Evolutionary conservation across 2,329 filamentous ascomycete genomes (phyloP), one percentile per base, ranked within the genome.

Genomic region (Penicillium expansum): DNA sequence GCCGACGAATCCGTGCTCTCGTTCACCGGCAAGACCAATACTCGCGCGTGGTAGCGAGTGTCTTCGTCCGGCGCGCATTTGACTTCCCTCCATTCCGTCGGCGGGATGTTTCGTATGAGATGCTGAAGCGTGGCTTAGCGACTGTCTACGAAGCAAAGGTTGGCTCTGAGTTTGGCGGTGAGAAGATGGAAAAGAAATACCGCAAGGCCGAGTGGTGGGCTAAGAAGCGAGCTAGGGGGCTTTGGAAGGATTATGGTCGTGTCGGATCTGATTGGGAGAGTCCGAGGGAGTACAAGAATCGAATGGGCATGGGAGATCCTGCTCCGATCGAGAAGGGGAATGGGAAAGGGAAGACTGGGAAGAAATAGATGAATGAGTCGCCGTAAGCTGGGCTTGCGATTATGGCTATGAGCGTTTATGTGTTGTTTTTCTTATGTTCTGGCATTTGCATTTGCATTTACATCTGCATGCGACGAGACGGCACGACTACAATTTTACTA

Each of bases 101-200:
- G 64, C 84, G 83, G 56, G 92, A 99, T 72, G 89, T 99, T 5
- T 92, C 93, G 3, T 77, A 92, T 59, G 89, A 95, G 73, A 95
- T 99, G 92, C 76, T 99, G 60, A 90, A 86, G 76, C 82, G 79
- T 22, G 94, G 94, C 0, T 77, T 95, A 61, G 94, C 93, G 39
- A 96, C 91, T 2, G 88, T 94, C 3, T 99, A 97, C 72, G 94
- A 97, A 76, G 93, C 91, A 29, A 97, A 96, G 75, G 83, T 81
- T 5, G 94, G 93, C 3, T 88, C 85, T 20, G 94, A 97, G 71
- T 99, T 94, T 79, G 94, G 94, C 24, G 85, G 86, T 0, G 79
- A 83, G 55, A 84, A 86, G 66, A 68, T 74, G 63, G 77, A 82
- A 63, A 64, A 63, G 45, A 76, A 71, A 59, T 82, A 82, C 64